These are phyloP conservation scores for Anthoceros angustus DNA, from an alignment of 225 moss, liverwort and hornwort genomes.

Conservation along the genomic window DNA sequence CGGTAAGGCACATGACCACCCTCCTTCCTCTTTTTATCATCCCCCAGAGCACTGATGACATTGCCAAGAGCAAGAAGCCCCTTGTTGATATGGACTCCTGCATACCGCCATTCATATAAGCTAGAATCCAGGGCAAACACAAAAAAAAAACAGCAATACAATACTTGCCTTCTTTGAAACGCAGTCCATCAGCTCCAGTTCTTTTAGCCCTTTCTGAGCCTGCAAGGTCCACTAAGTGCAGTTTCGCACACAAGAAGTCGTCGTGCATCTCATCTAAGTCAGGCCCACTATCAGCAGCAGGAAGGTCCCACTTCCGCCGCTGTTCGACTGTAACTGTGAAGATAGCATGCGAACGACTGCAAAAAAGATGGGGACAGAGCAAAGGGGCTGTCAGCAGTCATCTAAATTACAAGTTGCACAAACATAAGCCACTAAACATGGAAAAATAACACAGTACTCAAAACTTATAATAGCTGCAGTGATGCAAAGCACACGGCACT, in stretches of 20 bases:
- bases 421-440: background rate
- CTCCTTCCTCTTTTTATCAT: constrained; percentile 91
- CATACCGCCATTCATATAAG: background rate
- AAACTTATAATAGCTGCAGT: too few relatives aligned
- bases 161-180: constrained; percentile 64
- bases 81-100: constrained; percentile 92
- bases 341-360: constrained; percentile 95
- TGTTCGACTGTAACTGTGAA: constrained; percentile 92
- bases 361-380: background rate
- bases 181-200: constrained; percentile 56
- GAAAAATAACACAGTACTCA: too few relatives aligned
- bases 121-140: background rate
- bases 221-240: constrained; percentile 93
- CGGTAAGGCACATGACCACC: constrained; percentile 97
- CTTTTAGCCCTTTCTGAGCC: constrained; percentile 82
- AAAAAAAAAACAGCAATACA: background rate
- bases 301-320: constrained; percentile 63
- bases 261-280: constrained; percentile 60
- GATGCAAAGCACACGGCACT: background rate
- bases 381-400: background rate
- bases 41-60: constrained; percentile 96
- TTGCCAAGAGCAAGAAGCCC: constrained; percentile 85
- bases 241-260: constrained; percentile 83
- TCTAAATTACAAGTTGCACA: background rate
- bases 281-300: constrained; percentile 14